Conservation (phyloP, 164 flowering plant species). For the Protea cynaroides region DNA sequence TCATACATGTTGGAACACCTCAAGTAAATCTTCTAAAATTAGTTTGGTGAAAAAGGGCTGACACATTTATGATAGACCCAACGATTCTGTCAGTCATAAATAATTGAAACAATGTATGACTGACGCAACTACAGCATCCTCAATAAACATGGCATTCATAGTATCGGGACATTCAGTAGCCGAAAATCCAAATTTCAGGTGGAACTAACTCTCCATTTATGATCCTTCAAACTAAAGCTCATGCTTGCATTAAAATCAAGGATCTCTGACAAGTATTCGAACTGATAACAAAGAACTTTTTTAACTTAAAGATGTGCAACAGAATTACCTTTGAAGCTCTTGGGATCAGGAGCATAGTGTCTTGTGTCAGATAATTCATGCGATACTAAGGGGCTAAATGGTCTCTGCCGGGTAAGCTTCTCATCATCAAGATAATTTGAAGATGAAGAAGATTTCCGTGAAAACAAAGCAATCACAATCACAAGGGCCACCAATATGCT, state of each 20-base stretch:
- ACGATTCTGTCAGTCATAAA: neutral
- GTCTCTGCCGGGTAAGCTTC: slow-evolving; percentile 32
- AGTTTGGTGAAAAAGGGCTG: neutral
- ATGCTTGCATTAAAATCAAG: neutral
- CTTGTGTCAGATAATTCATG: slow-evolving; percentile 33
- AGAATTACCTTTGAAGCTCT: slow-evolving; percentile 39
- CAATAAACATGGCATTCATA: no score
- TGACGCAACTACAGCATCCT: no score
- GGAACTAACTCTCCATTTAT: neutral
- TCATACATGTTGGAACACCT: neutral
- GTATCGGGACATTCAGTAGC: no score
- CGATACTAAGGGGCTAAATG: slow-evolving; percentile 52
- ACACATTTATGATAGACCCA: neutral
- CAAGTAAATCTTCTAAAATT: neutral
- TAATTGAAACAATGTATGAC: no score
- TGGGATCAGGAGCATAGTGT: slow-evolving; percentile 5
- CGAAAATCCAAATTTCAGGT: no score
- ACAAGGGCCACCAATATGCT: slow-evolving; percentile 34
- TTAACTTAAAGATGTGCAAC: neutral
- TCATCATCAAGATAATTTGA: slow-evolving; percentile 64
- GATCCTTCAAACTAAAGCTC: neutral
- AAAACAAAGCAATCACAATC: slow-evolving; percentile 29
- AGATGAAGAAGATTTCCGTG: slow-evolving; percentile 34
- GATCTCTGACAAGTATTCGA: neutral
- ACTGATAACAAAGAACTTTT: neutral